These are phyloP conservation scores for Penicillium argentinense DNA, from an alignment of 495 filamentous ascomycete species.

Conservation along the genomic window DNA sequence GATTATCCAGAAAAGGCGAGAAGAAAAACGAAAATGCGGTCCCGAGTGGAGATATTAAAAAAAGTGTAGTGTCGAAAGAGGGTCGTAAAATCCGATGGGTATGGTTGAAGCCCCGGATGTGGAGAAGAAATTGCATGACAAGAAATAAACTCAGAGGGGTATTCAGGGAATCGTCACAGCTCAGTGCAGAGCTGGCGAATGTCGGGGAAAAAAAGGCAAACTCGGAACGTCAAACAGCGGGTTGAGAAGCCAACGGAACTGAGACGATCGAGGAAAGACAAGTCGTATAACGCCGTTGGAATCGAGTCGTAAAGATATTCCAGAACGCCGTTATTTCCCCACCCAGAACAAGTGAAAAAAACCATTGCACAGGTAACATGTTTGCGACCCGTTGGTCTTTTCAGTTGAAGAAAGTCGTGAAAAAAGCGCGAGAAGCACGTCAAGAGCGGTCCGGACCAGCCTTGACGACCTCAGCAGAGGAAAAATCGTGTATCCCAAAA, in stretches of 20 bases:
- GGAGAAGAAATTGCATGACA: not conserved
- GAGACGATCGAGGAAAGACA: not conserved
- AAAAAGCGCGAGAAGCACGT: conserved; percentile 13
- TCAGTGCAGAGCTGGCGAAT: too few species aligned
- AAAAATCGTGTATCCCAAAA: conserved; percentile 13
- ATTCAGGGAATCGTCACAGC: too few species aligned
- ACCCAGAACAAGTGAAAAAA: too few species aligned
- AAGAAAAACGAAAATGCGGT: not conserved
- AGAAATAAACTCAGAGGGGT: too few species aligned
- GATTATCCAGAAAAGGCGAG: not conserved
- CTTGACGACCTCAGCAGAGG: conserved; percentile 28
- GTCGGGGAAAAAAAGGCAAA: too few species aligned
- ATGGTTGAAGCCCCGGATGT: conserved; percentile 2
- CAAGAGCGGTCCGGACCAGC: conserved; percentile 32
- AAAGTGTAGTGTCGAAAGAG: not conserved
- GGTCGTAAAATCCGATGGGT: not conserved
- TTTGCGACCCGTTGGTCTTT: conserved; percentile 1
- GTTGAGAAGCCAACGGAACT: not conserved
- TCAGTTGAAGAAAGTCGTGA: conserved; percentile 16
- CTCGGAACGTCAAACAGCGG: too few species aligned
- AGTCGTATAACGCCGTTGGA: too few species aligned
- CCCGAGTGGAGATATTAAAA: conserved; percentile 7
- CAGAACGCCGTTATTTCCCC: not conserved
- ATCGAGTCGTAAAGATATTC: not conserved
- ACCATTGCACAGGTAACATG: too few species aligned